Conservation (phyloP, 2,329 filamentous ascomycete species). For the Ophiostoma sp. region DNA sequence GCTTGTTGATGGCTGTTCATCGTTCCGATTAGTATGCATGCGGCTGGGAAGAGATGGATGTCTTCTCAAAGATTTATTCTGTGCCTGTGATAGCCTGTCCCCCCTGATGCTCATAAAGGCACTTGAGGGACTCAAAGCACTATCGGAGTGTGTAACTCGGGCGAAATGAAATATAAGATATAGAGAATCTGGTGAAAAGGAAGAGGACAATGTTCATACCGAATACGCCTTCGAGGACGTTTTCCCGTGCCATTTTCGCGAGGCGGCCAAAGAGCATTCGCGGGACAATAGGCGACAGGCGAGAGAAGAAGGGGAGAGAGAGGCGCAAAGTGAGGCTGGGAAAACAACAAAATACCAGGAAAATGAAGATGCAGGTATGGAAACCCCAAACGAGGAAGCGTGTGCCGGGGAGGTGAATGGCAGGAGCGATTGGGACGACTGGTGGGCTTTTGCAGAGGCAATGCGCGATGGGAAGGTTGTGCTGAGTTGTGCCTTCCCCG, state of each 20-base stretch:
- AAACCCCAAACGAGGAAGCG: not conserved
- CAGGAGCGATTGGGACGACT: not conserved
- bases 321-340: not conserved
- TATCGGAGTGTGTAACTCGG: not conserved
- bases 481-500: slow-evolving; percentile 15
- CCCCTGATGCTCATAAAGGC: not conserved
- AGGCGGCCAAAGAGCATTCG: slow-evolving; percentile 34
- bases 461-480: not conserved
- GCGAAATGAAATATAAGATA: not conserved
- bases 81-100: too few species aligned
- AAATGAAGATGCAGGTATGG: not conserved
- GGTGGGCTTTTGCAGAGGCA: too few species aligned
- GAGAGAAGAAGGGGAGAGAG: not conserved
- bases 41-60: too few species aligned
- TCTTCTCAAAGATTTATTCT: too few species aligned
- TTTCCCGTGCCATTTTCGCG: slow-evolving; percentile 49
- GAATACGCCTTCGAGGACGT: slow-evolving; percentile 53
- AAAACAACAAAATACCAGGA: slow-evolving; percentile 7
- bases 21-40: not conserved
- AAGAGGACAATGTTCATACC: slow-evolving; percentile 37
- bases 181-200: not conserved
- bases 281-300: slow-evolving; percentile 6
- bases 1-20: slow-evolving; percentile 80
- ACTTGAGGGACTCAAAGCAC: not conserved
- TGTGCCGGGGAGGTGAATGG: not conserved